Evolutionary conservation across 371 early-diverging fungal genomes (phyloP).

Genomic region (Funneliformis caledonium): DNA sequence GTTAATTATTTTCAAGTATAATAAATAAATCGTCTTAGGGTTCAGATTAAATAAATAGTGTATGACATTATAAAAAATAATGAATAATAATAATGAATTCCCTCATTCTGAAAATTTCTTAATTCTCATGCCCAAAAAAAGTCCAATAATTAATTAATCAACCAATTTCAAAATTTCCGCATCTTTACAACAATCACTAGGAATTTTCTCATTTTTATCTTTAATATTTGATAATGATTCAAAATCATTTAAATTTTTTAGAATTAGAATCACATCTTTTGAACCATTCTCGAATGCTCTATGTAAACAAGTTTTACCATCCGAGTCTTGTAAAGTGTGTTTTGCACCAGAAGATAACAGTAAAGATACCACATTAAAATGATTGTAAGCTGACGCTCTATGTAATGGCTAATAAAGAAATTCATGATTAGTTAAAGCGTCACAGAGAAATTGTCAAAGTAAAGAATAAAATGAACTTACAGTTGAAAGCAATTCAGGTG

Average conservation of each 20-base stretch:
- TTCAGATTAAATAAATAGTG: too few species aligned
- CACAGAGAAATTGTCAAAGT: neutral
- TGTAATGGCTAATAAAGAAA: constrained; percentile 7
- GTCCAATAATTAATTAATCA: neutral
- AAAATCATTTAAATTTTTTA: neutral
- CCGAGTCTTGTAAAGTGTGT: constrained; percentile 10
- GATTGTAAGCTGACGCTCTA: constrained; percentile 15
- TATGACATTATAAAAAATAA: too few species aligned
- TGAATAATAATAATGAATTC: too few species aligned
- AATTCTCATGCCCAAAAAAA: too few species aligned
- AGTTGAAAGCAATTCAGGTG: constrained; percentile 36
- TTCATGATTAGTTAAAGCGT: neutral
- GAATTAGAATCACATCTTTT: neutral
- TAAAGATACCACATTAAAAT: neutral
- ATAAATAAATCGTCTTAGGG: too few species aligned
- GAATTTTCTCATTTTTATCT: constrained; percentile 15
- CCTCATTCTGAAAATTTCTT: too few species aligned
- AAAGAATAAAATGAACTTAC: constrained; percentile 11
- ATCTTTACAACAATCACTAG: constrained; percentile 17
- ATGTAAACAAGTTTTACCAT: constrained; percentile 28
- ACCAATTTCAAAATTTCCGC: neutral
- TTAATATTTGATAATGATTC: constrained; percentile 15
- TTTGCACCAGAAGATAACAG: constrained; percentile 16
- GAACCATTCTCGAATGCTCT: constrained; percentile 27
- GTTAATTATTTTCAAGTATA: too few species aligned